Evolutionary conservation across 805 yeast species (phyloP), one percentile per base, ranked within the genome.

Genomic region (Komagataella kurtzmanii): DNA sequence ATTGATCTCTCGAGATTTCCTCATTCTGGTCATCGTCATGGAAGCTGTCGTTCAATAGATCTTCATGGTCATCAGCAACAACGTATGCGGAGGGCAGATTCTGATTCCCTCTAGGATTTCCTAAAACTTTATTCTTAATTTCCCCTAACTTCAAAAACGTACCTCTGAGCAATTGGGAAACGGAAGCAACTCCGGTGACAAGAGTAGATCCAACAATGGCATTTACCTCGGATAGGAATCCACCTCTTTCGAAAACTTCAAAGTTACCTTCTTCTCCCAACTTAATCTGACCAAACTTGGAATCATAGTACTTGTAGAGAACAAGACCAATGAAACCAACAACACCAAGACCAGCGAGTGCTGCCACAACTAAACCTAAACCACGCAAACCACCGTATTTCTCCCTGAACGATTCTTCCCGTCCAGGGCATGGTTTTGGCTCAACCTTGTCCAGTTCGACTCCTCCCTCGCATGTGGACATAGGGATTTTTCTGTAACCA

Each of bases 381-480:
- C 82, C 79, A 7, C 73, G 75, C 19, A 84, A 63, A 2, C 79
- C 77, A 45, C 70, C 68, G 55, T 80, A 76, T 47, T 70, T 67
- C 53, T 72, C 65, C 24, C 65, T 63, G 56, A 79, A 88, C 60
- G 85, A 81, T 8, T 70, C 70, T 56, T 83, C 84, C 60, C 81
- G 83, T 1, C 97, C 97, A 6, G 96, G 96, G 63, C 98, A 90
- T 7, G 97, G 79, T 45, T 66, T 68, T 14, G 83, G 72, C 24
- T 70, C 75, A 53, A 76, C 72, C 24, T 73, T 70, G 60, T 85
- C 96, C 52, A 85, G 75, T 50, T 75, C 70, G 53, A 76, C 67
- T 7, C 97, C 97, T 21, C 88, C 95, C 46, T 67, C 75, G 70
- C 97, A 90, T 0, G 96, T 84, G 1, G 91, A 81, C 46, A 85